Evolutionary conservation across 2,329 filamentous ascomycete species (phyloP).

Genomic region (Elsinoe perseae): DNA sequence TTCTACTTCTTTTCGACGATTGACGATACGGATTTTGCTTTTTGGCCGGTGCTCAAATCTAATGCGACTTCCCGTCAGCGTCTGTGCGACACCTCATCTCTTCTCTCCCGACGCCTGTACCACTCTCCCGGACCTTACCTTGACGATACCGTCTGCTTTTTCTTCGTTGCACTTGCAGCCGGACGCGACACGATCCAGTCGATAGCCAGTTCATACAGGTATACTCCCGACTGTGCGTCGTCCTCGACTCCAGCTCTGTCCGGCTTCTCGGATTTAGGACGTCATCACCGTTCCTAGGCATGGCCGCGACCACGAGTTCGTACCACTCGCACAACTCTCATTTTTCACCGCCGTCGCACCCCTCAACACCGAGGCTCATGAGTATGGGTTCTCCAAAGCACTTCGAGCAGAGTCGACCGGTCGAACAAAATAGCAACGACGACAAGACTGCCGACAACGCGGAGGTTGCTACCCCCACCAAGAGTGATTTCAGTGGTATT

Average conservation of each 20-base stretch:
- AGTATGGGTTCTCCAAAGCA: constrained; percentile 7
- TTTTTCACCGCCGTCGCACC: constrained; percentile 15
- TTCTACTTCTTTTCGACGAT: background rate
- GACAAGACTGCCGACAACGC: background rate
- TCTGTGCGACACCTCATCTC: constrained; percentile 11
- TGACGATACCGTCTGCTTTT: constrained; percentile 1
- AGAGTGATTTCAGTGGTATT: constrained; percentile 43
- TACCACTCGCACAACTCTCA: constrained; percentile 10
- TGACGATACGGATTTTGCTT: background rate
- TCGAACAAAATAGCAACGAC: background rate
- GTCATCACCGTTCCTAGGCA: constrained; percentile 11
- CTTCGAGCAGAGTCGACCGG: background rate
- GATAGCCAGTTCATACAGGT: background rate
- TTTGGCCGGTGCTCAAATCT: constrained; percentile 8
- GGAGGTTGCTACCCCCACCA: constrained; percentile 53
- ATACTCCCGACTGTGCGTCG: background rate
- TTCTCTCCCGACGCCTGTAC: constrained; percentile 6
- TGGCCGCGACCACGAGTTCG: constrained; percentile 13
- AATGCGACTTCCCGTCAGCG: constrained; percentile 10
- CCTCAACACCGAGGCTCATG: constrained; percentile 9
- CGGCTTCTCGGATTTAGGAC: constrained; percentile 7
- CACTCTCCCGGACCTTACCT: constrained; percentile 6
- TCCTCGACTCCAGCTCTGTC: background rate
- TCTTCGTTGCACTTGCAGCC: background rate
- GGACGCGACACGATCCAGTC: background rate